phyloP scores from a whole-genome alignment of 352 stramenopile genomes.

The Thraustochytrium sp. region DNA sequence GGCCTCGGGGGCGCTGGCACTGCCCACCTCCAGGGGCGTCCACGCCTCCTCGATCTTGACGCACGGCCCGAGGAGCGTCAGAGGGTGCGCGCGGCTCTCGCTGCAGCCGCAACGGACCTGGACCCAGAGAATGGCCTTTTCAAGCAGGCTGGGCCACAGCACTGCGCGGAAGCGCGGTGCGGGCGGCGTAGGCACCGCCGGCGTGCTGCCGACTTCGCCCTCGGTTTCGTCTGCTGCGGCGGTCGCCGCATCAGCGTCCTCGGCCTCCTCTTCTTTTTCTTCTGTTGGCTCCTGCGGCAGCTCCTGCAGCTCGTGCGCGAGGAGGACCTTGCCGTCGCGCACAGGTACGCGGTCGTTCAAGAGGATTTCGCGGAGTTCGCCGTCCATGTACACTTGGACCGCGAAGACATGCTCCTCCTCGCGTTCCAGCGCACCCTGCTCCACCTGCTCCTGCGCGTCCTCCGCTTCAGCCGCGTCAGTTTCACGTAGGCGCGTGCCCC shows the following conservation, averaged over 20 bases:
- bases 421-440: neutral
- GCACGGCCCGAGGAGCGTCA: neutral
- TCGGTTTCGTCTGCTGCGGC: neutral
- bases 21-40: neutral
- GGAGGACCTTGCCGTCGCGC: neutral
- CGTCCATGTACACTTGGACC: neutral
- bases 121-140: neutral
- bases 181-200: neutral
- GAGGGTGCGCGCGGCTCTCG: neutral
- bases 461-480: neutral
- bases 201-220: neutral
- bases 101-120: neutral
- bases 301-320: neutral
- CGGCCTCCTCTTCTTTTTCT: neutral
- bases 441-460: neutral
- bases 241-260: neutral
- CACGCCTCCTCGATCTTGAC: neutral
- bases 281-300: neutral
- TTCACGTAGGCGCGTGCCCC: neutral
- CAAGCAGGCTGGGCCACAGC: neutral
- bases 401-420: neutral
- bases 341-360: neutral
- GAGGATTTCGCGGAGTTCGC: neutral
- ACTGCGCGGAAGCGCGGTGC: neutral
- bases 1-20: neutral